A percentile compares a stretch with the other conserved stretches of the same genome.
Conservation (phyloP, 345 rosid genomes). For the Brassica nigra region DNA sequence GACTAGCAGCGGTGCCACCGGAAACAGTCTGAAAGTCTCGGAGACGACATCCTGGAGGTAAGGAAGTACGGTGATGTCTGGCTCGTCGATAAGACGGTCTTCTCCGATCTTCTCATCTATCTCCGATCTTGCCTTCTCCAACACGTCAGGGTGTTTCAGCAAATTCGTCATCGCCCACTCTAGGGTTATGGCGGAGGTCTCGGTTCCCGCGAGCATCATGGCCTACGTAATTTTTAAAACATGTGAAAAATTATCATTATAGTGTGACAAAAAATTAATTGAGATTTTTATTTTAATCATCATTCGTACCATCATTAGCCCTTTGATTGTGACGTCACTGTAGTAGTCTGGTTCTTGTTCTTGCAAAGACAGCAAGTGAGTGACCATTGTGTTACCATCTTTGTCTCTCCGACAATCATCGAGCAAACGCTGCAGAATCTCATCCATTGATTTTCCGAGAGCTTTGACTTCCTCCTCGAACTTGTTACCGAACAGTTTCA, state of each 20-base stretch:
- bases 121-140: slow-evolving; percentile 53
- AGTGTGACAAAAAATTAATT: background rate
- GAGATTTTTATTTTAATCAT: background rate
- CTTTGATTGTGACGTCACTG: slow-evolving; percentile 45
- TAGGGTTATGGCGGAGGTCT: slow-evolving; percentile 56
- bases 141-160: slow-evolving; percentile 47
- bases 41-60: slow-evolving; percentile 54
- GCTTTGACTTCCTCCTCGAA: slow-evolving; percentile 22
- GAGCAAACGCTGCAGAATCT: slow-evolving; percentile 37
- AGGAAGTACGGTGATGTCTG: slow-evolving; percentile 50
- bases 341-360: slow-evolving; percentile 47
- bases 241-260: background rate
- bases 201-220: slow-evolving; percentile 58
- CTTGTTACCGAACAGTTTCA: slow-evolving; percentile 35
- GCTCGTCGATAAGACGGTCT: slow-evolving; percentile 44
- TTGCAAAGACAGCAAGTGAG: slow-evolving; percentile 40
- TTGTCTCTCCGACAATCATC: slow-evolving; percentile 32
- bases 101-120: slow-evolving; percentile 47
- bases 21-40: slow-evolving; percentile 58
- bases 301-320: slow-evolving; percentile 34
- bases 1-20: slow-evolving; percentile 45
- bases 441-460: slow-evolving; percentile 29
- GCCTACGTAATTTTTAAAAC: background rate
- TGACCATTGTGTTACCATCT: slow-evolving; percentile 39
- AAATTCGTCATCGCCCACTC: slow-evolving; percentile 66